Percentiles rank a stretch among this genome's conserved stretches.
phyloP scores from a whole-genome alignment of 2,329 filamentous ascomycete species.

The Pseudocercospora fuligena region DNA sequence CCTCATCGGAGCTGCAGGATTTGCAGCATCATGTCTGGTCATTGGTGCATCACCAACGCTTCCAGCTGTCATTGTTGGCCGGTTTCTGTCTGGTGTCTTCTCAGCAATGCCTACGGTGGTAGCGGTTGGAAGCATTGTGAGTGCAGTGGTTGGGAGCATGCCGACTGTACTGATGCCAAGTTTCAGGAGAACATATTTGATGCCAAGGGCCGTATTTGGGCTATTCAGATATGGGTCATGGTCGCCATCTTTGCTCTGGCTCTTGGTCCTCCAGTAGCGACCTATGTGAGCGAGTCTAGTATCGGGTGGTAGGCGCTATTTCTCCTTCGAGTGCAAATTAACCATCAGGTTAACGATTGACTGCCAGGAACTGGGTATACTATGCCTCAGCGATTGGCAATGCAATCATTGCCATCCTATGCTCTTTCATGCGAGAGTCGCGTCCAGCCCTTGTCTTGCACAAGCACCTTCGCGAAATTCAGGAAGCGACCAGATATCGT shows the following conservation, averaged over 20 bases:
- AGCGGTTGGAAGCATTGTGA: conserved; percentile 49
- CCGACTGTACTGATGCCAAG: not conserved
- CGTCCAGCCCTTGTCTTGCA: conserved; percentile 50
- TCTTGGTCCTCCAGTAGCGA: conserved; percentile 52
- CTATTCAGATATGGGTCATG: conserved; percentile 52
- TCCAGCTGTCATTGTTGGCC: conserved; percentile 45
- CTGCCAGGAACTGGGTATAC: conserved; percentile 52
- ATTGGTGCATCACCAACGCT: conserved; percentile 46
- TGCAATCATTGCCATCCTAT: conserved; percentile 41
- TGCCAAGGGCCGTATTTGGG: conserved; percentile 49
- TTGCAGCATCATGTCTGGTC: conserved; percentile 43
- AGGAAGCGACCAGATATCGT: conserved; percentile 33
- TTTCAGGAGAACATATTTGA: conserved; percentile 49
- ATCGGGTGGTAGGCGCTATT: conserved; percentile 25
- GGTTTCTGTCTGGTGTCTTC: conserved; percentile 51
- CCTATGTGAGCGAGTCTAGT: conserved; percentile 19
- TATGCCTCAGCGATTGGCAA: conserved; percentile 48
- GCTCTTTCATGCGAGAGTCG: conserved; percentile 49
- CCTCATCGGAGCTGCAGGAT: conserved; percentile 39
- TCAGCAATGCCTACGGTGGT: conserved; percentile 56
- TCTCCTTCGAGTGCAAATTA: not conserved
- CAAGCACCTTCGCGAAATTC: conserved; percentile 39
- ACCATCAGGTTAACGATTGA: not conserved
- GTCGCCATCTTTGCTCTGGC: conserved; percentile 50
- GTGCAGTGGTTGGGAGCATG: not conserved